phyloP scores from a whole-genome alignment of 2,329 filamentous ascomycete genomes.

The Zymoseptoria passerinii region DNA sequence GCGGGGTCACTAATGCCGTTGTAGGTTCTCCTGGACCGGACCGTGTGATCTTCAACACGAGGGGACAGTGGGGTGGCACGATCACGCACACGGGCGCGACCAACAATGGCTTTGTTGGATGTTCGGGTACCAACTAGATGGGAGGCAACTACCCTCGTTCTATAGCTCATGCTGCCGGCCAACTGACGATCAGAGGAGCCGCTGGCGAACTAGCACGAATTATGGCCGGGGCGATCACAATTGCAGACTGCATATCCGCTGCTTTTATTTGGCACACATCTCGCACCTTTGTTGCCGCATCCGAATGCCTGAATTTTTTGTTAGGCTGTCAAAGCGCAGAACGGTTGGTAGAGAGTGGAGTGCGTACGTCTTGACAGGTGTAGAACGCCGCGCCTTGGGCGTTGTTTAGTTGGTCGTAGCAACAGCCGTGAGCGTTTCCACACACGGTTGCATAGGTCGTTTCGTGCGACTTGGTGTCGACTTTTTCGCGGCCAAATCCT shows the following conservation, averaged over 20 bases:
- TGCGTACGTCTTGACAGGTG: background rate
- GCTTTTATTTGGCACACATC: no score
- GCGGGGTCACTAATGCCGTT: slow-evolving; percentile 16
- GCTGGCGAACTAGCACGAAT: background rate
- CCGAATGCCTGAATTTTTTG: background rate
- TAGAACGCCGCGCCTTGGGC: background rate
- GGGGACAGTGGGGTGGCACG: slow-evolving; percentile 50
- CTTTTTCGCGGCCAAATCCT: no score
- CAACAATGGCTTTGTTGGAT: slow-evolving; percentile 61
- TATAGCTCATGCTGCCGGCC: no score
- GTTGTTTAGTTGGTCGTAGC: background rate
- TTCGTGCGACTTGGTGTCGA: no score
- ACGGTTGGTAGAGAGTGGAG: background rate
- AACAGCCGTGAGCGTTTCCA: background rate
- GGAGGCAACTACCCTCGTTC: no score
- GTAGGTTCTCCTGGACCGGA: slow-evolving; percentile 56
- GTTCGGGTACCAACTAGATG: slow-evolving; percentile 34
- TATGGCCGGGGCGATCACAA: background rate
- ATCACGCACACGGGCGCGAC: slow-evolving; percentile 65
- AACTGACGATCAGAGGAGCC: no score
- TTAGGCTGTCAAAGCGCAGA: background rate
- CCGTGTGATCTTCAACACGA: slow-evolving; percentile 54
- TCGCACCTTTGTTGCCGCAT: no score
- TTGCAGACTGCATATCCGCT: background rate
- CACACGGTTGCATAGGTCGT: no score